phyloP scores from a whole-genome alignment of 192 early-diverging fungal genomes.

The Anaeromyces robustus region DNA sequence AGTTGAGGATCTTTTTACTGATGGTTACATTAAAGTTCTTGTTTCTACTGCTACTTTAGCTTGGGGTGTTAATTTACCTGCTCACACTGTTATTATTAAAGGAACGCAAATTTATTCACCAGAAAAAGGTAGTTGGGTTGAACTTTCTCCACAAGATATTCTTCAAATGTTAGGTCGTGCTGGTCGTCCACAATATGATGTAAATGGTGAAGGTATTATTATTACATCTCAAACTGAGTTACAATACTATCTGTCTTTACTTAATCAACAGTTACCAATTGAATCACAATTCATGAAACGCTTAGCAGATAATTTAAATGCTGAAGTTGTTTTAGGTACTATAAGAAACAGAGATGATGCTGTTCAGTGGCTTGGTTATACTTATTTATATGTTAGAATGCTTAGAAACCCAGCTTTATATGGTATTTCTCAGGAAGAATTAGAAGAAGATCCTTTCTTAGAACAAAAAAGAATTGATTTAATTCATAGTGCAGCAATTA shows the following conservation, averaged over 20 bases:
- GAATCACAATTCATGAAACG: slow-evolving; percentile 83
- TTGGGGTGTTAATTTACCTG: slow-evolving; percentile 98
- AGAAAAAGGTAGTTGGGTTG: slow-evolving; percentile 89
- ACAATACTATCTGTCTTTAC: slow-evolving; percentile 84
- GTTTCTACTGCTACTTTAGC: slow-evolving; percentile 94
- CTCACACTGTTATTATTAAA: slow-evolving; percentile 95
- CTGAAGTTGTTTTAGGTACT: slow-evolving; percentile 87
- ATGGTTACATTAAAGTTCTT: slow-evolving; percentile 79
- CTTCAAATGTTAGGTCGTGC: slow-evolving; percentile 97
- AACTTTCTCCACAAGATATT: slow-evolving; percentile 89
- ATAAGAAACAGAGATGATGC: slow-evolving; percentile 86
- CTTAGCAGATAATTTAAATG: slow-evolving; percentile 85
- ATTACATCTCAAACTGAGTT: slow-evolving; percentile 86
- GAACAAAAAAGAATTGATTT: slow-evolving; percentile 76
- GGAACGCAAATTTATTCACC: slow-evolving; percentile 95
- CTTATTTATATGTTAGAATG: slow-evolving; percentile 95
- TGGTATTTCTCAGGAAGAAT: slow-evolving; percentile 52
- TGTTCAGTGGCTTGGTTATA: slow-evolving; percentile 87
- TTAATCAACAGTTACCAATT: slow-evolving; percentile 94
- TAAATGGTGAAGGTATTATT: slow-evolving; percentile 89
- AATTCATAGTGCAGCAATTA: slow-evolving; percentile 67
- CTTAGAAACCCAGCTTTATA: slow-evolving; percentile 76
- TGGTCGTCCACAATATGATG: slow-evolving; percentile 92
- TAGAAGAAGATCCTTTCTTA: slow-evolving; percentile 61
- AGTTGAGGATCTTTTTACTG: slow-evolving; percentile 85